Evolutionary conservation across 2,329 filamentous ascomycete genomes (phyloP).

Genomic region (Diaporthe sp.): DNA sequence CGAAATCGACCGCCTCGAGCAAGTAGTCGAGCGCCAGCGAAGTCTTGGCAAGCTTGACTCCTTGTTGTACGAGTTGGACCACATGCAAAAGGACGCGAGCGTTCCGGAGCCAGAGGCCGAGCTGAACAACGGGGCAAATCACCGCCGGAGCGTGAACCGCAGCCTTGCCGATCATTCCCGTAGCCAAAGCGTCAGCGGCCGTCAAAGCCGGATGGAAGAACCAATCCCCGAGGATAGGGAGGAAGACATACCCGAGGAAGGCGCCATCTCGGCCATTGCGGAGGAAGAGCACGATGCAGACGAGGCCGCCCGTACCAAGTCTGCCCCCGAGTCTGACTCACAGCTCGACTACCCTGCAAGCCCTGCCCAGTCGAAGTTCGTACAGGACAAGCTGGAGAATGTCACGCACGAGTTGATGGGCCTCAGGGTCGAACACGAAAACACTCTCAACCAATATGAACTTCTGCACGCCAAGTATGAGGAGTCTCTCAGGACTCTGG

Average conservation of each 20-base stretch:
- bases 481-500: constrained; percentile 84
- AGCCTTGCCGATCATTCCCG: constrained; percentile 65
- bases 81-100: constrained; percentile 74
- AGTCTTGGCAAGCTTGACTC: constrained; percentile 96
- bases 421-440: constrained; percentile 90
- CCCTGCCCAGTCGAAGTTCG: constrained; percentile 85
- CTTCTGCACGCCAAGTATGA: constrained; percentile 90
- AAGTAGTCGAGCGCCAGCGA: constrained; percentile 94
- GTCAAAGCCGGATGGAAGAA: constrained; percentile 67
- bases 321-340: constrained; percentile 32
- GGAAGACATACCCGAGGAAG: constrained; percentile 51
- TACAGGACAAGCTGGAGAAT: constrained; percentile 92
- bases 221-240: constrained; percentile 68
- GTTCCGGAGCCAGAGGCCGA: constrained; percentile 55
- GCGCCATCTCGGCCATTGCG: constrained; percentile 36
- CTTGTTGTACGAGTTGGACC: constrained; percentile 89
- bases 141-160: constrained; percentile 58
- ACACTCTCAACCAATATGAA: constrained; percentile 84
- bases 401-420: constrained; percentile 94
- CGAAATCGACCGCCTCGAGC: constrained; percentile 93
- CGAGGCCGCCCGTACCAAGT: constrained; percentile 53
- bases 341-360: constrained; percentile 67
- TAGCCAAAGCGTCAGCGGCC: constrained; percentile 68
- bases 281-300: constrained; percentile 51
- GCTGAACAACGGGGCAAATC: constrained; percentile 57